Evolutionary conservation across 2,329 filamentous ascomycete species (phyloP).

Genomic region (Hymenoscyphus linearis): DNA sequence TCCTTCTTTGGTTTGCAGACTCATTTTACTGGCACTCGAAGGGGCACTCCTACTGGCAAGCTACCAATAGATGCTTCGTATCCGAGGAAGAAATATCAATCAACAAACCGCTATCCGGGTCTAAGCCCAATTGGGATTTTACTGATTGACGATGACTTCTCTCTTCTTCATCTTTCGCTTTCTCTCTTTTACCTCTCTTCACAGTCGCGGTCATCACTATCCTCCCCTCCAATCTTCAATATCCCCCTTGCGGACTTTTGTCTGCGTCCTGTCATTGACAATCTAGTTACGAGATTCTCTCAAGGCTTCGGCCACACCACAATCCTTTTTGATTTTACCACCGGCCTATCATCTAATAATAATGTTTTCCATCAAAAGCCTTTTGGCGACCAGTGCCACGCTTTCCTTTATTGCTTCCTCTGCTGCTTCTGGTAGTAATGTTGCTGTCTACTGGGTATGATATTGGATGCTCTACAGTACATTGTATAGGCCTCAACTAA

Average conservation of each 20-base stretch:
- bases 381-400: conserved; percentile 24
- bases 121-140: neutral
- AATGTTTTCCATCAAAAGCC: conserved; percentile 29
- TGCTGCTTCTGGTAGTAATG: conserved; percentile 32
- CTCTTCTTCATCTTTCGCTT: conserved; percentile 11
- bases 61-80: neutral
- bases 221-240: conserved; percentile 8
- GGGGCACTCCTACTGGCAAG: neutral
- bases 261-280: conserved; percentile 34
- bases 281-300: conserved; percentile 26
- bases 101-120: neutral
- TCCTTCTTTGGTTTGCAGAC: neutral
- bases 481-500: neutral
- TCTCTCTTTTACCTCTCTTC: conserved; percentile 13
- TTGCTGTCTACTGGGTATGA: conserved; percentile 40
- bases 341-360: conserved; percentile 13
- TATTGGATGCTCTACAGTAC: neutral
- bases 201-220: conserved; percentile 18
- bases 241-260: conserved; percentile 29
- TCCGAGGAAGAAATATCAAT: neutral
- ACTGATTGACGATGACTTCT: conserved; percentile 13
- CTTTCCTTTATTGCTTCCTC: conserved; percentile 25
- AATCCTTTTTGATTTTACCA: conserved; percentile 25
- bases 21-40: neutral
- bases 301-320: conserved; percentile 27